Evolutionary conservation across 2,329 filamentous ascomycete genomes (phyloP).

Genomic region (Aureobasidium sp.): DNA sequence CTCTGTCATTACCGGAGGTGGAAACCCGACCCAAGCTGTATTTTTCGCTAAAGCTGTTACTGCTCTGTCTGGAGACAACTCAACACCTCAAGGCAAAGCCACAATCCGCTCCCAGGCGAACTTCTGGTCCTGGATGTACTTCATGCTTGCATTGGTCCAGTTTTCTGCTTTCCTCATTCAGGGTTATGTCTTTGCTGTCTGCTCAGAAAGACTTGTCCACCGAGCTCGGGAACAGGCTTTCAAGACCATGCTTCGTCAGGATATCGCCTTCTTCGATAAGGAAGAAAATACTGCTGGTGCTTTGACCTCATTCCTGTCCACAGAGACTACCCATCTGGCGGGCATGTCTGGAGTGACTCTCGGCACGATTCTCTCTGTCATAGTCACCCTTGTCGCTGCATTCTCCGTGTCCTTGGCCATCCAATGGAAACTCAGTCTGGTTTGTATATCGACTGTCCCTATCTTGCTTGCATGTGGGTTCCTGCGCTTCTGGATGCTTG

Average conservation of each 20-base stretch:
- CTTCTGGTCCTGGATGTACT: slow-evolving; percentile 86
- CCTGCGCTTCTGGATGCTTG: slow-evolving; percentile 77
- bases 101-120: slow-evolving; percentile 58
- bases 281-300: slow-evolving; percentile 86
- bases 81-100: slow-evolving; percentile 38
- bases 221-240: slow-evolving; percentile 78
- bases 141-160: slow-evolving; percentile 71
- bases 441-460: slow-evolving; percentile 72
- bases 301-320: slow-evolving; percentile 80
- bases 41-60: slow-evolving; percentile 87
- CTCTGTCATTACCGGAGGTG: slow-evolving; percentile 67
- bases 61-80: slow-evolving; percentile 52
- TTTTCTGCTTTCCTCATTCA: slow-evolving; percentile 63
- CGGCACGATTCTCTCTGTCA: slow-evolving; percentile 74
- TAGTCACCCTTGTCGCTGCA: slow-evolving; percentile 70
- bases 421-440: slow-evolving; percentile 81
- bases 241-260: slow-evolving; percentile 81
- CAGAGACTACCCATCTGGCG: slow-evolving; percentile 80
- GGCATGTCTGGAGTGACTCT: slow-evolving; percentile 83
- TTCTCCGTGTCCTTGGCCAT: slow-evolving; percentile 64
- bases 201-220: slow-evolving; percentile 79
- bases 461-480: slow-evolving; percentile 75
- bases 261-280: slow-evolving; percentile 84
- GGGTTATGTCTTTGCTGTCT: slow-evolving; percentile 70
- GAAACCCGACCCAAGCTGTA: slow-evolving; percentile 69